Evolutionary conservation across 352 stramenopile species (phyloP).

Genomic region (Phytophthora megakarya): DNA sequence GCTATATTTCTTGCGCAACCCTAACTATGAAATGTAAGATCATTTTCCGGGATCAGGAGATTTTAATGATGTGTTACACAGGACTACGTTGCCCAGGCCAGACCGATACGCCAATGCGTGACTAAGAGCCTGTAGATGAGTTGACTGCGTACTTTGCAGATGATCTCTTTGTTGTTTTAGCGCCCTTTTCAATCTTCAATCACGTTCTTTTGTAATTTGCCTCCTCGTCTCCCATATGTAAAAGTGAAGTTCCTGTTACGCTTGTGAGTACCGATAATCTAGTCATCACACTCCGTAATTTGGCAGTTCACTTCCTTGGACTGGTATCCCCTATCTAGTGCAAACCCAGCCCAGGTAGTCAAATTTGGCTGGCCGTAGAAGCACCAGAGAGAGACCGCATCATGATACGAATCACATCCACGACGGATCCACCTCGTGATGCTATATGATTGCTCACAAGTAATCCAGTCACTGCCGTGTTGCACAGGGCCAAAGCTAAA

Average conservation of each 20-base stretch:
- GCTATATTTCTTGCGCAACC: no score
- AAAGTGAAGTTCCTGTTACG: neutral
- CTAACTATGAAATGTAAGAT: neutral
- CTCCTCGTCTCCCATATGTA: neutral
- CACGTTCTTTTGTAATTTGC: neutral
- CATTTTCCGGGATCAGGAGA: neutral
- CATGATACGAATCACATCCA: slow-evolving; percentile 2
- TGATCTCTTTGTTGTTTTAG: no score
- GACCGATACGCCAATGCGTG: neutral
- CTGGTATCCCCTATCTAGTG: slow-evolving; percentile 1
- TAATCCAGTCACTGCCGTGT: neutral
- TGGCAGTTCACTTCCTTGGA: neutral
- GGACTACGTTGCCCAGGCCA: neutral
- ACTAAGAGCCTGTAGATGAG: no score
- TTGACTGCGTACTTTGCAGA: no score
- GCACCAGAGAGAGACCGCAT: slow-evolving; percentile 2
- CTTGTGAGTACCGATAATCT: slow-evolving; percentile 2
- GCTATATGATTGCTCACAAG: neutral
- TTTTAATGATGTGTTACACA: neutral
- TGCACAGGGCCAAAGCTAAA: neutral
- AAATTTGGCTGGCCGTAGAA: slow-evolving; percentile 4
- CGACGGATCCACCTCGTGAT: neutral
- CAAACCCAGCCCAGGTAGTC: neutral
- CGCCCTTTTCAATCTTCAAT: no score
- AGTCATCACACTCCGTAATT: neutral